A percentile compares a stretch with the other conserved stretches of the same genome.
Evolutionary conservation across 179 eudicot species (phyloP).

Genomic region (Beta corolliflora): DNA sequence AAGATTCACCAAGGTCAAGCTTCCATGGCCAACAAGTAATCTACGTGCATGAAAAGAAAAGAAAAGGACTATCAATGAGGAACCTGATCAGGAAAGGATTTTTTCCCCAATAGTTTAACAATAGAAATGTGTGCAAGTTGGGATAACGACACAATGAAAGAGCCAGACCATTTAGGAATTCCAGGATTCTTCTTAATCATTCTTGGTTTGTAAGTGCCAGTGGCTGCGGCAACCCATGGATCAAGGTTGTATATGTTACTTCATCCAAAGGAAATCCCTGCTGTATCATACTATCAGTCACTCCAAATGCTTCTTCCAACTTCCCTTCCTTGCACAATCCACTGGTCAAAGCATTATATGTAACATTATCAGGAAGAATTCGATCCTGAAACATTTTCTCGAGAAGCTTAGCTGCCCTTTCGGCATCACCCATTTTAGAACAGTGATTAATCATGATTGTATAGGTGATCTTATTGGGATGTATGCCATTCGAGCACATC

Average conservation of each 20-base stretch:
- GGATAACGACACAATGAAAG: conserved; percentile 8
- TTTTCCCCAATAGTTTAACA: not conserved
- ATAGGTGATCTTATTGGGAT: conserved; percentile 80
- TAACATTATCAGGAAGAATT: conserved; percentile 68
- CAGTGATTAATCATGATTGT: conserved; percentile 72
- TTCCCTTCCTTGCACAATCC: conserved; percentile 65
- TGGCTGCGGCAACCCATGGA: conserved; percentile 51
- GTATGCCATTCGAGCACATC: conserved; percentile 53
- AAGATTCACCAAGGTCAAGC: not conserved
- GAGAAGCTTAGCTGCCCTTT: conserved; percentile 55
- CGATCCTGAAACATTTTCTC: conserved; percentile 67
- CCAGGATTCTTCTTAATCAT: conserved; percentile 42
- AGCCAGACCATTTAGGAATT: conserved; percentile 29
- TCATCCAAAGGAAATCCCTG: conserved; percentile 63
- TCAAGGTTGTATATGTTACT: conserved; percentile 61
- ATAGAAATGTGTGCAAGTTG: not conserved
- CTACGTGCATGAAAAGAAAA: not conserved
- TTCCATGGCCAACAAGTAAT: not conserved
- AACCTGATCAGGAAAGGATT: not conserved
- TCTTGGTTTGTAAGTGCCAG: conserved; percentile 39
- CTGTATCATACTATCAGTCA: conserved; percentile 49
- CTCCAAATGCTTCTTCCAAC: conserved; percentile 53
- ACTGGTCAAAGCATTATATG: conserved; percentile 62
- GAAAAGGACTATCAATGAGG: not conserved
- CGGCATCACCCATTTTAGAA: conserved; percentile 52